Evolutionary conservation across 805 yeast genomes (phyloP).

Genomic region (Kluyveromyces siamensis): DNA sequence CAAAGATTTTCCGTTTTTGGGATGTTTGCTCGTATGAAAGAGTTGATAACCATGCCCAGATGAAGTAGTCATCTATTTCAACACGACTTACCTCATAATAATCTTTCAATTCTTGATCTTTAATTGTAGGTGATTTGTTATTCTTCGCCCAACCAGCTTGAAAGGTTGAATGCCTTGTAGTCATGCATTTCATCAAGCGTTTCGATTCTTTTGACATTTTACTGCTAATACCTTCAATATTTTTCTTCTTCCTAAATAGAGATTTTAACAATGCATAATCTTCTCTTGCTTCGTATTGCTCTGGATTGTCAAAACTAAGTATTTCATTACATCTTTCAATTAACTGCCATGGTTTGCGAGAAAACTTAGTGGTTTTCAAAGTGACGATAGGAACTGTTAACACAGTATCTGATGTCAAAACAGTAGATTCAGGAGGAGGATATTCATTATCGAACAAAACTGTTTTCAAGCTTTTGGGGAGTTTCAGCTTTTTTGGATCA

Average conservation of each 20-base stretch:
- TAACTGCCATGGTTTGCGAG: conserved; percentile 47
- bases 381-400: conserved; percentile 56
- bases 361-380: conserved; percentile 38
- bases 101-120: conserved; percentile 10
- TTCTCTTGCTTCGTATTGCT: conserved; percentile 62
- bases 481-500: conserved; percentile 39
- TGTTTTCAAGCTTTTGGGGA: conserved; percentile 61
- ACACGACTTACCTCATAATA: conserved; percentile 42
- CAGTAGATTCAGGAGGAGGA: conserved; percentile 53
- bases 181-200: conserved; percentile 38
- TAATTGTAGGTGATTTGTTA: conserved; percentile 9
- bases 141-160: conserved; percentile 36
- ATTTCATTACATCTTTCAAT: conserved; percentile 49
- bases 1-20: conserved; percentile 58
- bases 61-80: conserved; percentile 75
- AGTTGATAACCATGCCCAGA: conserved; percentile 86
- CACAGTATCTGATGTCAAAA: conserved; percentile 32
- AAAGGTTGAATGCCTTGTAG: conserved; percentile 32
- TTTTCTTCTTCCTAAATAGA: conserved; percentile 50
- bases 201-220: conserved; percentile 69
- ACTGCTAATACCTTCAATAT: conserved; percentile 43
- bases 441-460: conserved; percentile 57
- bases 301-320: conserved; percentile 60
- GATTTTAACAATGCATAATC: conserved; percentile 69
- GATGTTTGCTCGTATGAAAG: conserved; percentile 66